A percentile compares a stretch with the other conserved stretches of the same genome.
Evolutionary conservation across 495 filamentous ascomycete genomes (phyloP).

Genomic region (Parathielavia hyrcaniae): DNA sequence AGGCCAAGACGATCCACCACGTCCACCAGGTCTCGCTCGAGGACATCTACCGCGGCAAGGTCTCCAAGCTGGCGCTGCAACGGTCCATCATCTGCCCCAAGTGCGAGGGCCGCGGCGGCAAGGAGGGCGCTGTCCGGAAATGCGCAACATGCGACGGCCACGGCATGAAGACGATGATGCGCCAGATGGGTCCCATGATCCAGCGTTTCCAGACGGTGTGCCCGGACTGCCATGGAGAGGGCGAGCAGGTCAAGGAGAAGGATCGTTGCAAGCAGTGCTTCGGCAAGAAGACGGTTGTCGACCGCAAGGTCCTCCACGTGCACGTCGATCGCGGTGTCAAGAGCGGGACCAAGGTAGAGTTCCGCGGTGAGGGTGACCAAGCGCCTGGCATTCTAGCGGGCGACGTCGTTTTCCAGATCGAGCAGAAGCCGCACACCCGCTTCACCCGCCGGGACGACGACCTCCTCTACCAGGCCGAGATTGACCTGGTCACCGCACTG

Average conservation of each 20-base stretch:
- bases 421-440: conserved; percentile 91
- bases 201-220: conserved; percentile 99
- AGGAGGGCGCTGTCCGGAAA: conserved; percentile 90
- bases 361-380: conserved; percentile 94
- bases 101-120: conserved; percentile 93
- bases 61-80: conserved; percentile 94
- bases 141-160: conserved; percentile 85
- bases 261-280: conserved; percentile 91
- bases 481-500: conserved; percentile 92
- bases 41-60: conserved; percentile 96
- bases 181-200: conserved; percentile 99
- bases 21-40: conserved; percentile 96
- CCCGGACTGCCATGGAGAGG: conserved; percentile 94
- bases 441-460: conserved; percentile 97
- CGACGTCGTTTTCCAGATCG: conserved; percentile 95
- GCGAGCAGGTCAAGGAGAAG: conserved; percentile 91
- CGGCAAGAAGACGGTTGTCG: conserved; percentile 95
- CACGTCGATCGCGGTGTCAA: conserved; percentile 93
- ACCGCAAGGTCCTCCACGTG: conserved; percentile 96
- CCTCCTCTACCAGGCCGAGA: conserved; percentile 89
- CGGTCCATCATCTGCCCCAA: conserved; percentile 94
- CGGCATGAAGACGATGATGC: conserved; percentile 99
- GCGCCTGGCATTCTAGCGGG: conserved; percentile 86
- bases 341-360: conserved; percentile 91
- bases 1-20: conserved; percentile 93